Conservation (phyloP, 116 monocot genomes). For the Dioscorea cayenensis region DNA sequence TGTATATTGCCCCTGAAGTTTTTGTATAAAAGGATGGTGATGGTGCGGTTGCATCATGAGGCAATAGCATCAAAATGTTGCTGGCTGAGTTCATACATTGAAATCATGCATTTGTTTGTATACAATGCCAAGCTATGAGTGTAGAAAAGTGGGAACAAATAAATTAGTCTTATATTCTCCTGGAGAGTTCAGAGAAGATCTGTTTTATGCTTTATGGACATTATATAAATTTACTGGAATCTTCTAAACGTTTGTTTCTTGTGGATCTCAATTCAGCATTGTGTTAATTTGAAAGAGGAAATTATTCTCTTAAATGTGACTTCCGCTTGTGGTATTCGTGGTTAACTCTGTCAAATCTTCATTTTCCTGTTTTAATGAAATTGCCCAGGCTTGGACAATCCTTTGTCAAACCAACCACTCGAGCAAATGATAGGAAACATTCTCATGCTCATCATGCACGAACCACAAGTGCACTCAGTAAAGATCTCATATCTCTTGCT, state of each 20-base stretch:
- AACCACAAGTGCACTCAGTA: slow-evolving; percentile 57
- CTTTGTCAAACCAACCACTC: slow-evolving; percentile 34
- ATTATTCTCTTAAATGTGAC: too few relatives aligned
- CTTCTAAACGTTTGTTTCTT: not conserved
- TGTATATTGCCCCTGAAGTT: not conserved
- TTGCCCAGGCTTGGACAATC: slow-evolving; percentile 63
- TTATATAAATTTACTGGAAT: not conserved
- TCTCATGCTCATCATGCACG: slow-evolving; percentile 40
- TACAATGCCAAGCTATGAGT: not conserved
- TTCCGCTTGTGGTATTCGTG: too few relatives aligned
- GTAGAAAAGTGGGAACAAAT: not conserved
- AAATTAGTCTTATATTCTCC: not conserved
- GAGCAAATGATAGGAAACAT: slow-evolving; percentile 24
- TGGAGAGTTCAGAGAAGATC: not conserved
- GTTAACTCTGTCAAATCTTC: not conserved
- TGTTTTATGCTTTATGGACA: not conserved
- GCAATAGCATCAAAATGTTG: not conserved
- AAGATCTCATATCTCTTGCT: slow-evolving; percentile 63
- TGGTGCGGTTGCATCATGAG: not conserved
- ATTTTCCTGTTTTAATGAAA: slow-evolving; percentile 1
- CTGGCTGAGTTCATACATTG: not conserved
- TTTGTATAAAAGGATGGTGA: not conserved
- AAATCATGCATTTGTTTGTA: not conserved
- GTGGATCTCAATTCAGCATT: not conserved
- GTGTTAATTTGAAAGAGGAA: too few relatives aligned